Base-by-base conservation (phyloP, 306 rosid species). In the Abrus pulchellus region DNA sequence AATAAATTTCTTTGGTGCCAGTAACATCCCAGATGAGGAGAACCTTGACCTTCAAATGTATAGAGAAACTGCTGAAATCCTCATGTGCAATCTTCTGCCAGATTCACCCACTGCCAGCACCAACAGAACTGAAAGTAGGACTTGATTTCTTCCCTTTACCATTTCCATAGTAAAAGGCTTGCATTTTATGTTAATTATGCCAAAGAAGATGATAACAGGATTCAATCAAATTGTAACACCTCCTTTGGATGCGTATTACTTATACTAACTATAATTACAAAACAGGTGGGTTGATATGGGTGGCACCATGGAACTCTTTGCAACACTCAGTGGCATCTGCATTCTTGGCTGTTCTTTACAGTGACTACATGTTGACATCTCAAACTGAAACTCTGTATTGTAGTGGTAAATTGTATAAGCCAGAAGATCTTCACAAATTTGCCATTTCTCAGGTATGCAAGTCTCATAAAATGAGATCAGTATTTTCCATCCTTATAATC, bases 221-320 rank as follows among this genome's bases (percentile, higher is more conserved):
- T n/a, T 8, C 63, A 70, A 49, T 43, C 74, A 76, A 63, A 71
- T 44, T 45, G 9, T 64, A 71, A 28, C 7, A 3, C 32, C 9
- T 67, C 43, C 50, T 47, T 56, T 57, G 63, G 30, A 28, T 66
- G 38, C 20, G 41, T 9, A 1, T 30, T 65, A 30, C 48, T 74
- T 6, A 75, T 13, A 38, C 67, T 68, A 77, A 61, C 60, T n/a
- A 36, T 75, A 1, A 44, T 66, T 53, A 13, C 57, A 38, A 62
- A 82, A 40, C 80, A 90, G 97, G 84, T 86, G 91, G 95, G 40
- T 60, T 89, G 44, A 86, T 92, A 65, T 90, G 97, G 97, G 85
- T 88, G 68, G 63, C 20, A 40, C 70, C 85, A 57, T 84, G 90
- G 92, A 87, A 85, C 81, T 20, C 88, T 60, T 68, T 92, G 78